These are phyloP conservation scores for Datura wrightii DNA, from an alignment of 257 asterid genomes.

Conservation along the genomic window DNA sequence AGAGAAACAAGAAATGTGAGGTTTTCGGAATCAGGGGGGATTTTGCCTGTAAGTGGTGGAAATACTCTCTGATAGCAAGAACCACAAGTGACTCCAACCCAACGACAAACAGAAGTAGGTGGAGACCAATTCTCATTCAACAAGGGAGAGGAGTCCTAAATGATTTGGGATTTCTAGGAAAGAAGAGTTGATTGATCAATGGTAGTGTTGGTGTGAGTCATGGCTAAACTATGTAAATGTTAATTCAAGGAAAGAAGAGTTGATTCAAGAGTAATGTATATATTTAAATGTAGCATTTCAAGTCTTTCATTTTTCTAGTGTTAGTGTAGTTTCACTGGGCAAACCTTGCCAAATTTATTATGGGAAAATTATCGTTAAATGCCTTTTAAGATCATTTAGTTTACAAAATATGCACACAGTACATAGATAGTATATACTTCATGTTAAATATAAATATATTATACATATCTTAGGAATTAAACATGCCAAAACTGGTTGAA, in stretches of 20 bases:
- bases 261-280: too few relatives aligned
- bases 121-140: too few relatives aligned
- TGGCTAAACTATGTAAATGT: not conserved
- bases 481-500: not conserved
- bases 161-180: not conserved
- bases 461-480: too few relatives aligned
- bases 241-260: too few relatives aligned
- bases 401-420: too few relatives aligned
- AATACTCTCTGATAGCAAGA: not conserved
- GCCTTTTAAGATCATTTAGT: too few relatives aligned
- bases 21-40: not conserved
- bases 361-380: too few relatives aligned
- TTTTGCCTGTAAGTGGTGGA: not conserved
- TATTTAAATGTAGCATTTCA: too few relatives aligned
- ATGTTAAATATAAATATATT: too few relatives aligned
- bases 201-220: not conserved
- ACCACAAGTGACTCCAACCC: too few relatives aligned
- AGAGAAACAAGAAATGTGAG: not conserved
- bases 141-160: not conserved
- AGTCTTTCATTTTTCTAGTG: not conserved
- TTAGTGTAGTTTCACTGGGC: not conserved
- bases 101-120: too few relatives aligned
- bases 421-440: too few relatives aligned
- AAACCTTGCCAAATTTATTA: not conserved
- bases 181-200: constrained; percentile 6